Conservation (phyloP, 2,329 filamentous ascomycete genomes). For the Epichloe amarillans region DNA sequence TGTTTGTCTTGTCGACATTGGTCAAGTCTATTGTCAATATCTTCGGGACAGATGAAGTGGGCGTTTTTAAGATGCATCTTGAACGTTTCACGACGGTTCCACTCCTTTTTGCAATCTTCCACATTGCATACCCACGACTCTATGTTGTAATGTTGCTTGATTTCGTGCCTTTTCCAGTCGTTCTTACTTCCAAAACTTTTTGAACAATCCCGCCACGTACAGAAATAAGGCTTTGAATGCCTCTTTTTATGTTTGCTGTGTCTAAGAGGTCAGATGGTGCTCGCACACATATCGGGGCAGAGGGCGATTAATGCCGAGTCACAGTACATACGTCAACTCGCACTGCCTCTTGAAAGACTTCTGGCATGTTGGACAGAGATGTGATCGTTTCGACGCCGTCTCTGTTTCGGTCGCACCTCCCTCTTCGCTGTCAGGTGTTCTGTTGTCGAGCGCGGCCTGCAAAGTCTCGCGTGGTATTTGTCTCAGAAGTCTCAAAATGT, state of each 20-base stretch:
- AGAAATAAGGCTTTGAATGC: conserved; percentile 69
- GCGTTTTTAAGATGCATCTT: conserved; percentile 47
- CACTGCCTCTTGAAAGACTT: conserved; percentile 37
- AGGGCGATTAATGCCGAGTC: not conserved
- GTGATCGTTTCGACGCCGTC: not conserved
- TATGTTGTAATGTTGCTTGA: conserved; percentile 58
- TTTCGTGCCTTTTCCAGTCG: conserved; percentile 88
- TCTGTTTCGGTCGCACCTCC: conserved; percentile 4
- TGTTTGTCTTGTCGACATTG: conserved; percentile 50
- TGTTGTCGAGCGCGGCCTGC: not conserved
- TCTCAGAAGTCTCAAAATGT: not conserved
- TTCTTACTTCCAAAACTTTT: conserved; percentile 79
- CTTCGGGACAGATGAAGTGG: conserved; percentile 15
- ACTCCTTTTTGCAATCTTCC: conserved; percentile 45
- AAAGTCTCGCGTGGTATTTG: not conserved
- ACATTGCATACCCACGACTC: conserved; percentile 61
- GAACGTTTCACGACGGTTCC: conserved; percentile 46
- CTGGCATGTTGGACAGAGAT: conserved; percentile 25
- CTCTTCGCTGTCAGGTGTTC: not conserved
- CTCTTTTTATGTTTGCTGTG: conserved; percentile 71
- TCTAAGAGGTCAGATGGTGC: not conserved
- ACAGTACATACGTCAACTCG: conserved; percentile 39
- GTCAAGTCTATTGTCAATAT: conserved; percentile 31
- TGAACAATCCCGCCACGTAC: conserved; percentile 56
- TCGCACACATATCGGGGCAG: not conserved